Conservation (phyloP, 164 flowering plant genomes). For the Taxillus chinensis region DNA sequence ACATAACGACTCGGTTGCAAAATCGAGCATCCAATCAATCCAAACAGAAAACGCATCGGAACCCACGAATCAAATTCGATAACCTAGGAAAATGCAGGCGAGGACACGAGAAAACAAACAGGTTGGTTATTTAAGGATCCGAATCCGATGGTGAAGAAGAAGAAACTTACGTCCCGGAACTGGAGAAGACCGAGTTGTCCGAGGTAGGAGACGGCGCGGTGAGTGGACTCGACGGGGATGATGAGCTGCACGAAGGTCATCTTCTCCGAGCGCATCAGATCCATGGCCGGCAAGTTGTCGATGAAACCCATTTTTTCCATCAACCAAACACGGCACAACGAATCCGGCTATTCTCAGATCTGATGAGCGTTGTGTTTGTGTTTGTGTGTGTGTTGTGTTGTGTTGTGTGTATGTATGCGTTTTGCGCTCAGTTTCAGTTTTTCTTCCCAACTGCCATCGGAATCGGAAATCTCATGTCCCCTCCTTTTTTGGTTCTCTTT, state of each 20-base stretch:
- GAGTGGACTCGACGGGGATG: conserved; percentile 86
- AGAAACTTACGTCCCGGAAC: conserved; percentile 61
- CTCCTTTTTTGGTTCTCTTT: background rate
- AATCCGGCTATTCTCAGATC: conserved; percentile 18
- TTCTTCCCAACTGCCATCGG: conserved; percentile 26
- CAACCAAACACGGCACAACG: conserved; percentile 6
- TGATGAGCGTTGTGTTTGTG: background rate
- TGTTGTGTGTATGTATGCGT: background rate
- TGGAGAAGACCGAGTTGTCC: conserved; percentile 90
- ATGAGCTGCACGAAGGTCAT: conserved; percentile 83
- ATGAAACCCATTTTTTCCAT: conserved; percentile 30
- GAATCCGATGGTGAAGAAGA: too few relatives aligned
- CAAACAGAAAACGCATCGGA: too few relatives aligned
- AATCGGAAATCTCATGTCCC: background rate
- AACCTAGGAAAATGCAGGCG: too few relatives aligned
- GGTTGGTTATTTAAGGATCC: too few relatives aligned
- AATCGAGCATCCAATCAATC: too few relatives aligned
- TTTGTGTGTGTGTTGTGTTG: background rate
- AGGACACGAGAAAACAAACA: too few relatives aligned
- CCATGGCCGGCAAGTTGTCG: conserved; percentile 68
- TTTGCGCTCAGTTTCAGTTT: conserved; percentile 11
- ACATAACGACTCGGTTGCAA: too few relatives aligned
- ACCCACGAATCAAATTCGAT: too few relatives aligned
- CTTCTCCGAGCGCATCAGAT: conserved; percentile 93
- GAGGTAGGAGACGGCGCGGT: conserved; percentile 74